phyloP scores from a whole-genome alignment of 345 rosid genomes.

The Acer yangbiense region DNA sequence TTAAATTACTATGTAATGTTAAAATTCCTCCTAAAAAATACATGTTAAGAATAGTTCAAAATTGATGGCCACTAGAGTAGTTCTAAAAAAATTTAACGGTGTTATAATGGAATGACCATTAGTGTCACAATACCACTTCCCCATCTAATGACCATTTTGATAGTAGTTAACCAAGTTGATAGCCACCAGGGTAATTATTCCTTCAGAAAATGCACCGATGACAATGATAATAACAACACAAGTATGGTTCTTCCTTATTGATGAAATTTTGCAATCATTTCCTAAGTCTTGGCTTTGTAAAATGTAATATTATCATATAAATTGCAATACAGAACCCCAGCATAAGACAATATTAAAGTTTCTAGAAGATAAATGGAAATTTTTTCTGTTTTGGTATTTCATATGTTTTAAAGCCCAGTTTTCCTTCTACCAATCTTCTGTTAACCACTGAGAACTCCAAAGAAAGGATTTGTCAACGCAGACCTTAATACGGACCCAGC shows the following conservation, averaged over 20 bases:
- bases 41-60: too few species aligned
- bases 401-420: not conserved
- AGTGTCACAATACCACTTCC: too few species aligned
- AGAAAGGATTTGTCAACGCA: conserved; percentile 78
- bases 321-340: not conserved
- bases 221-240: too few species aligned
- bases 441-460: conserved; percentile 54
- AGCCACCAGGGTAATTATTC: too few species aligned
- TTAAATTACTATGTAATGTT: too few species aligned
- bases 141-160: too few species aligned
- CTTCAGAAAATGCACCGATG: too few species aligned
- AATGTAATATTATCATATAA: not conserved
- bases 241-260: not conserved
- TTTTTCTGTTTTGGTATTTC: not conserved
- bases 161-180: too few species aligned
- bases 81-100: too few species aligned
- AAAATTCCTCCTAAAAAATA: too few species aligned
- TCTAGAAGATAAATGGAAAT: not conserved
- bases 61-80: too few species aligned
- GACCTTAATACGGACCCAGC: conserved; percentile 54
- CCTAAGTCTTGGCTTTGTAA: not conserved
- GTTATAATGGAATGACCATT: too few species aligned
- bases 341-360: not conserved
- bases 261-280: not conserved
- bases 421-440: not conserved